These are phyloP conservation scores for Musa beccarii DNA, from an alignment of 176 grass and related monocot genomes.

Conservation along the genomic window DNA sequence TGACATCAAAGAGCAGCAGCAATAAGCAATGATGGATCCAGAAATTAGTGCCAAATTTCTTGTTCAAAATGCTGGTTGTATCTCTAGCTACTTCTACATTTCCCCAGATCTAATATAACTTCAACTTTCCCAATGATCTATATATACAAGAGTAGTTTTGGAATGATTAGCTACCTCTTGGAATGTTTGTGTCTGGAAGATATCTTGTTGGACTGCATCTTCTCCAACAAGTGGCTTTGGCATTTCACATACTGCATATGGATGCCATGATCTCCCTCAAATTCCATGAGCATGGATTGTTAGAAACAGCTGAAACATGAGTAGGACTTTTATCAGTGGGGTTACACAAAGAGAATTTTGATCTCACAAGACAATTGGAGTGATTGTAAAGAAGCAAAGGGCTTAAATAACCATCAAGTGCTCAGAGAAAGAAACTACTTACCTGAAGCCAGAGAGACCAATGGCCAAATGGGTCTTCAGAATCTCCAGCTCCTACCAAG, in stretches of 20 bases:
- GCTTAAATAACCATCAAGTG: background rate
- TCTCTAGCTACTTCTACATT: too few species aligned
- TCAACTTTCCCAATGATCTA: constrained; percentile 4
- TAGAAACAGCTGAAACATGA: constrained; percentile 2
- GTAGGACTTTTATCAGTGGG: too few species aligned
- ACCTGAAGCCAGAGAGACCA: background rate
- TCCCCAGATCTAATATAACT: background rate
- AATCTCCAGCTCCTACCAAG: background rate
- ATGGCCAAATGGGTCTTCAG: background rate
- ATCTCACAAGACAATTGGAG: background rate
- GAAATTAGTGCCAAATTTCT: background rate
- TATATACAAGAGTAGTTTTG: constrained; percentile 2
- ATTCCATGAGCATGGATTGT: constrained; percentile 1
- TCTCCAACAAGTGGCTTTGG: constrained; percentile 31
- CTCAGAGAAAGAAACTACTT: background rate
- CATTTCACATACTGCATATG: constrained; percentile 43
- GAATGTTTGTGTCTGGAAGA: constrained; percentile 38
- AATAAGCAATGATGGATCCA: constrained; percentile 5
- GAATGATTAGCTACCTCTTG: constrained; percentile 40
- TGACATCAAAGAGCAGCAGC: constrained; percentile 34
- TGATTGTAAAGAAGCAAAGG: background rate
- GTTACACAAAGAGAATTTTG: too few species aligned
- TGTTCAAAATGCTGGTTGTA: too few species aligned
- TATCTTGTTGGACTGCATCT: constrained; percentile 30
- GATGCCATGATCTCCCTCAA: constrained; percentile 37